phyloP scores from a whole-genome alignment of 2,329 filamentous ascomycete genomes.

The Alternaria burnsii region DNA sequence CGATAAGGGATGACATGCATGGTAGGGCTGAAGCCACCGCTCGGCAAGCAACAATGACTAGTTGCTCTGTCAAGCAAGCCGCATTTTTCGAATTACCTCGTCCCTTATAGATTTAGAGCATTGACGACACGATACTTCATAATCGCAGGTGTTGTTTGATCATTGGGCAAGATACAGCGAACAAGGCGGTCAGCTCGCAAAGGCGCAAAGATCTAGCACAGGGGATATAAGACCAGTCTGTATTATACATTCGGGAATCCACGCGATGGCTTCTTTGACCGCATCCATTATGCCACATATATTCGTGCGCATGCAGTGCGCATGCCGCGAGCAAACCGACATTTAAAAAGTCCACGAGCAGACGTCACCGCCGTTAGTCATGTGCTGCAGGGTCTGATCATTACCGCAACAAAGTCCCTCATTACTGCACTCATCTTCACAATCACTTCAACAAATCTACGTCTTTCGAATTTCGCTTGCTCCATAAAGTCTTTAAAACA shows the following conservation, averaged over 20 bases:
- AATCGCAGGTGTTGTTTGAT: not conserved
- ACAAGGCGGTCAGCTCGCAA: not conserved
- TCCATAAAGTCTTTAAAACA: not conserved
- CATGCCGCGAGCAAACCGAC: not conserved
- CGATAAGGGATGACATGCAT: conserved; percentile 26
- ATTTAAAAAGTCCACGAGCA: not conserved
- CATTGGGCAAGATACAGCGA: not conserved
- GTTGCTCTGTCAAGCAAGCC: not conserved
- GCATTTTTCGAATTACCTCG: not conserved
- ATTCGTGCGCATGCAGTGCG: not conserved
- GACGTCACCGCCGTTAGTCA: conserved; percentile 9
- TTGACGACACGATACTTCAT: not conserved
- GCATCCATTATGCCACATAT: not conserved
- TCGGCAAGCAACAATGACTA: not conserved
- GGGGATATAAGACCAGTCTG: not conserved
- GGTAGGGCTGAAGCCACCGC: conserved; percentile 15
- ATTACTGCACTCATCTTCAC: not conserved
- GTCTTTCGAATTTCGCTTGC: not conserved
- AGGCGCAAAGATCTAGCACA: not conserved
- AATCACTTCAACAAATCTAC: not conserved
- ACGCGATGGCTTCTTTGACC: not conserved
- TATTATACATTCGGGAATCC: not conserved
- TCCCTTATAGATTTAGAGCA: not conserved
- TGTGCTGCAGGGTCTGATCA: conserved; percentile 11
- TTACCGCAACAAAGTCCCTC: conserved; percentile 1